Evolutionary conservation across 768 basidiomycete genomes (phyloP), one percentile per base, ranked within the genome.

Genomic region (Trametes gibbosa): DNA sequence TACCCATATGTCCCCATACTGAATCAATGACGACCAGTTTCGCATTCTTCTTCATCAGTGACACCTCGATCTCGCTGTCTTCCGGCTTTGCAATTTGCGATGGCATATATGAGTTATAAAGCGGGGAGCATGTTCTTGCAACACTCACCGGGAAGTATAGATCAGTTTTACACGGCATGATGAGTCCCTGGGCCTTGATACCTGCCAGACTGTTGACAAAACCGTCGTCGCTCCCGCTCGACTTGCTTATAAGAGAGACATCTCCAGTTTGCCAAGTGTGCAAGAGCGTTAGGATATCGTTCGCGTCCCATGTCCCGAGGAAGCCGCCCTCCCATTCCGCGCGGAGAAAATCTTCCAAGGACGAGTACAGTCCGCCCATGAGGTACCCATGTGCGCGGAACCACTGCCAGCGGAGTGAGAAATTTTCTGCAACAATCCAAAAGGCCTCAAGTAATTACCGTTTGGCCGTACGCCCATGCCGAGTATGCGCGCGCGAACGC

Each of bases 151-250:
- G 74, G 67, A 85, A 84, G 66, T 84, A 83, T 39, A 85, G 67
- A 61, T 84, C 84, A 1, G 81, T 83, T 72, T 81, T 82, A 62
- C 77, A 79, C 4, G 84, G 83, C 81, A 84, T 82, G 47, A 84
- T 77, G 42, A 84, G 63, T 3, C 81, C 82, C 56, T 75, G 79
- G 3, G 82, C 81, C 59, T 77, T 78, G 69, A 83, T 80, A 17
- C 65, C 67, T 1, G 66, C 61, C 54, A 84, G 65, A 40, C 74
- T 72, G 35, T 72, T 75, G 46, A 68, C 72, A 27, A 81, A 73
- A 60, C 79, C 79, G 13, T 67, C 62, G 19, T 59, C 42, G 25
- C 52, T 47, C 9, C 24, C 51, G 16, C 40, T 25, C 4, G 56
- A n/a, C 21, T 53, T 58, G 0, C 70, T 71, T 16, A 83, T 65